These are phyloP conservation scores for Lasiodiplodia hormozganensis DNA, from an alignment of 2,329 filamentous ascomycete genomes.

Conservation along the genomic window DNA sequence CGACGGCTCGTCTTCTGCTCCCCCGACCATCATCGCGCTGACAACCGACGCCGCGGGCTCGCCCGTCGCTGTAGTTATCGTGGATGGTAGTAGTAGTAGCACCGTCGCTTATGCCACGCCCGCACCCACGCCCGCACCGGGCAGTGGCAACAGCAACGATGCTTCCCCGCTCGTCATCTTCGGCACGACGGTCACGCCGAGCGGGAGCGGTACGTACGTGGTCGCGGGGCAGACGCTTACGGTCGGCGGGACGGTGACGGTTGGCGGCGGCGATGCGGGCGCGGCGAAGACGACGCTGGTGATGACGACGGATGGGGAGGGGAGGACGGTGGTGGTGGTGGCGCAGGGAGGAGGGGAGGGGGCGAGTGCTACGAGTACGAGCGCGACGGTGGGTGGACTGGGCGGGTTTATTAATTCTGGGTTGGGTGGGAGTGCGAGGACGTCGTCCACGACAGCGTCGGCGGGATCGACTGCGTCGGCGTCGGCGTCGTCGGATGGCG, in stretches of 20 bases:
- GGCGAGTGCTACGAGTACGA: neutral
- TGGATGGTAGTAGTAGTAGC: neutral
- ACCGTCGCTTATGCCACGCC: neutral
- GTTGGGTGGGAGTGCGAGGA: neutral
- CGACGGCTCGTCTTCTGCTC: neutral
- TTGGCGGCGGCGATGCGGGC: no score
- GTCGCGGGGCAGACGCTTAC: neutral
- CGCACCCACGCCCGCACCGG: neutral
- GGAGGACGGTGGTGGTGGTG: slow-evolving; percentile 11
- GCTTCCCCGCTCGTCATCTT: neutral
- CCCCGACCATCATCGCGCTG: neutral
- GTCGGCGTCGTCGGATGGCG: neutral
- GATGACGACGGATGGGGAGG: slow-evolving; percentile 1
- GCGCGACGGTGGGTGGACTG: neutral
- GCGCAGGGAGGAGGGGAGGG: neutral
- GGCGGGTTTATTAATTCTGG: neutral
- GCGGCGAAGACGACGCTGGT: neutral
- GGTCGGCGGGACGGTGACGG: neutral
- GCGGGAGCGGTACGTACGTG: neutral
- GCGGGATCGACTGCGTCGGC: neutral
- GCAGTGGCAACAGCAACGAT: neutral
- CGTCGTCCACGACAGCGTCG: neutral
- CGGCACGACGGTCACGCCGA: neutral
- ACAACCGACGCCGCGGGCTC: neutral
- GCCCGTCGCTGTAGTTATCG: neutral